Conservation (phyloP, 257 asterid species). For the Rauvolfia tetraphylla region DNA sequence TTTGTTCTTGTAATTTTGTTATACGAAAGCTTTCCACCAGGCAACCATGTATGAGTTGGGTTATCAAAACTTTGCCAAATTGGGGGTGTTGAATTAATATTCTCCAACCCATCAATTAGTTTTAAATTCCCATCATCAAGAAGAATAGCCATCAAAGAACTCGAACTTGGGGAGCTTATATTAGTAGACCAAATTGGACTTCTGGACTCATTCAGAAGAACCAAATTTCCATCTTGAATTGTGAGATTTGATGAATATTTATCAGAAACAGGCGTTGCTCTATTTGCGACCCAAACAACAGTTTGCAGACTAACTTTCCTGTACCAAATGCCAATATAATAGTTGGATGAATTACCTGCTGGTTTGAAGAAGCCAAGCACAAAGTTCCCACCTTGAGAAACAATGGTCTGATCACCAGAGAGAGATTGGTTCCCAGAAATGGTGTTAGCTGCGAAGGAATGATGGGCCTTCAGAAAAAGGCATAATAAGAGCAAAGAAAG, state of each 20-base stretch:
- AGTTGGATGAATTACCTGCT: slow-evolving; percentile 29
- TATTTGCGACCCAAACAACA: slow-evolving; percentile 47
- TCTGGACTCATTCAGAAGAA: slow-evolving; percentile 33
- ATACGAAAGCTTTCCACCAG: slow-evolving; percentile 55
- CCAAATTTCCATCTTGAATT: slow-evolving; percentile 31
- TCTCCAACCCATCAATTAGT: slow-evolving; percentile 32
- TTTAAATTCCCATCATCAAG: slow-evolving; percentile 61
- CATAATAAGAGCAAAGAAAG: slow-evolving; percentile 15
- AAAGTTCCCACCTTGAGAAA: slow-evolving; percentile 32
- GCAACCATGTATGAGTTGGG: slow-evolving; percentile 65
- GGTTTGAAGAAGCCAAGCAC: slow-evolving; percentile 42
- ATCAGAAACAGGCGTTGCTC: slow-evolving; percentile 31
- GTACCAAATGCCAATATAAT: slow-evolving; percentile 44
- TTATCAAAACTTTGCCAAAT: slow-evolving; percentile 67
- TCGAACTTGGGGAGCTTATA: slow-evolving; percentile 23
- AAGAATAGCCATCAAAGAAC: slow-evolving; percentile 48
- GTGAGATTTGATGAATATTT: slow-evolving; percentile 24
- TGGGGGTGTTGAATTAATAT: slow-evolving; percentile 13
- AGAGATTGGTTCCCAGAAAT: slow-evolving; percentile 35
- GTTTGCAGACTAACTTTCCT: slow-evolving; percentile 17
- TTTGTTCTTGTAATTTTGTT: slow-evolving; percentile 37
- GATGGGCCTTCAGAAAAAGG: slow-evolving; percentile 12
- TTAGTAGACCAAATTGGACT: slow-evolving; percentile 54
- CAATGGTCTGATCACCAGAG: slow-evolving; percentile 36
- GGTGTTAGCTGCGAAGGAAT: slow-evolving; percentile 33